These are phyloP conservation scores for Tylopilus plumbeoviolaceoides DNA, from an alignment of 768 basidiomycete species.

Conservation along the genomic window DNA sequence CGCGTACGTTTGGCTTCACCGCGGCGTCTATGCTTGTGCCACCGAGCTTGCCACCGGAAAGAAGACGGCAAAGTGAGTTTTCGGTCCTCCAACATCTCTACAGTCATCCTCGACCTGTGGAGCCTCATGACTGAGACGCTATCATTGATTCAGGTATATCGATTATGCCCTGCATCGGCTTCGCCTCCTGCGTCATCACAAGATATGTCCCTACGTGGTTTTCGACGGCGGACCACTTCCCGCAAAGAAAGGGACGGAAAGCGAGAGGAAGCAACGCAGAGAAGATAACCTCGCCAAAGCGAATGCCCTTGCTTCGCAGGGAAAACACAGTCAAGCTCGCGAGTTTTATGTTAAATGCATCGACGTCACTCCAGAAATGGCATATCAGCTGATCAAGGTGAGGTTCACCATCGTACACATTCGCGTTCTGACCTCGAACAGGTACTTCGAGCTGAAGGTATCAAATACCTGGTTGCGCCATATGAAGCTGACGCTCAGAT, in stretches of 20 bases:
- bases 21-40: conserved; percentile 86
- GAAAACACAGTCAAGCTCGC: conserved; percentile 77
- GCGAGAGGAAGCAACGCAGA: conserved; percentile 68
- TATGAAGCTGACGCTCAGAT: conserved; percentile 99
- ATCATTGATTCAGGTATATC: conserved; percentile 67
- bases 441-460: conserved; percentile 79
- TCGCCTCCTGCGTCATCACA: conserved; percentile 77
- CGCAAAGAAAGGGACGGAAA: conserved; percentile 89
- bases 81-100: background rate
- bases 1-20: conserved; percentile 92
- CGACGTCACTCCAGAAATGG: conserved; percentile 97
- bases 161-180: conserved; percentile 94
- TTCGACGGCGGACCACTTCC: conserved; percentile 96
- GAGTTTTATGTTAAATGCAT: conserved; percentile 88
- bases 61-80: conserved; percentile 72
- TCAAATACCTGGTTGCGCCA: conserved; percentile 89
- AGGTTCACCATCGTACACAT: background rate
- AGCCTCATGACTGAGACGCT: conserved; percentile 1
- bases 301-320: conserved; percentile 69
- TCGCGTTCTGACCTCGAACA: conserved; percentile 30
- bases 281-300: conserved; percentile 75
- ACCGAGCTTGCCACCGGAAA: conserved; percentile 85
- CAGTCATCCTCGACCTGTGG: background rate
- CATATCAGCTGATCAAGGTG: conserved; percentile 95
- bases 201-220: conserved; percentile 86